Conservation (phyloP, 2,329 filamentous ascomycete species). For the Gaeumannomyces tritici region DNA sequence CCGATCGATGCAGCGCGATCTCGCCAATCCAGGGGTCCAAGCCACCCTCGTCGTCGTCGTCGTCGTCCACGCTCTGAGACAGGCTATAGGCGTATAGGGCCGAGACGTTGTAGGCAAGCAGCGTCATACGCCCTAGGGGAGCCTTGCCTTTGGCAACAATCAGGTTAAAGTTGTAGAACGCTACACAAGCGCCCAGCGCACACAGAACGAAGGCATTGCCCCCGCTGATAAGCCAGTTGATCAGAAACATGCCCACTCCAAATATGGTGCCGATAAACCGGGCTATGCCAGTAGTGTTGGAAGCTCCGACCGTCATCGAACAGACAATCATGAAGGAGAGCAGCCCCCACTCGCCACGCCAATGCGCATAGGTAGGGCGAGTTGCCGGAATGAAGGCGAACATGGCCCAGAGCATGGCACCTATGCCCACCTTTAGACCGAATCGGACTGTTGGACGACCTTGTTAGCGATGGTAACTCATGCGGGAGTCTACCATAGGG, state of each 20-base stretch:
- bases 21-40: constrained; percentile 74
- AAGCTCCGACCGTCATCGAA: constrained; percentile 92
- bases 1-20: constrained; percentile 79
- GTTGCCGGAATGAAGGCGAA: constrained; percentile 77
- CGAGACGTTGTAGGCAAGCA: constrained; percentile 93
- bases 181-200: constrained; percentile 72
- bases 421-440: constrained; percentile 86
- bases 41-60: constrained; percentile 83
- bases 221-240: constrained; percentile 67
- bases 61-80: constrained; percentile 66
- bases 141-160: constrained; percentile 78
- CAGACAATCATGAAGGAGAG: constrained; percentile 97
- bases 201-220: constrained; percentile 70
- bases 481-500: not conserved
- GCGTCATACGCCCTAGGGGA: constrained; percentile 84
- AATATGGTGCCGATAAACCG: constrained; percentile 80
- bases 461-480: constrained; percentile 3
- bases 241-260: constrained; percentile 64
- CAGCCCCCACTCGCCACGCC: constrained; percentile 94
- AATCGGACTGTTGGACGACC: constrained; percentile 45
- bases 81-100: constrained; percentile 91
- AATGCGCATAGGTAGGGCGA: constrained; percentile 71
- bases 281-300: constrained; percentile 83
- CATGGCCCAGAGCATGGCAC: constrained; percentile 79
- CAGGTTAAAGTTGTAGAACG: constrained; percentile 79